Evolutionary conservation across 495 filamentous ascomycete species (phyloP), one percentile per base, ranked within the genome.

Genomic region (Neurospora tetrasperma): DNA sequence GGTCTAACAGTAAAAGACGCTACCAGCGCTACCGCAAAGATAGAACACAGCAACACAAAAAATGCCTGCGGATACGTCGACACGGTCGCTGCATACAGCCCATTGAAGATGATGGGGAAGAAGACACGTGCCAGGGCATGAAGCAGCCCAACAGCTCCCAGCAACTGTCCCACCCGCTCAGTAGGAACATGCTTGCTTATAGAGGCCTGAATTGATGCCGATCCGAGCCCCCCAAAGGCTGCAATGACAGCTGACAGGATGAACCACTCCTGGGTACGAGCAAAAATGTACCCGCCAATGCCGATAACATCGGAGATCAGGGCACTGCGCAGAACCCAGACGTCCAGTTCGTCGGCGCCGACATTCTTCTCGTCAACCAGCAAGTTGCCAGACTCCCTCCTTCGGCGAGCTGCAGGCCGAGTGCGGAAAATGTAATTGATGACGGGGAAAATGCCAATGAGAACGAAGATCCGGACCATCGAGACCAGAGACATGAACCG

Each of bases 171-270:
- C 2, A 93, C 90, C 40, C 87, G 86, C 75, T 95, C 91, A 10
- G 88, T 86, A 5, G 94, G 93, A 0, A 98, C 90, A 79, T 98
- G 96, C 78, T 98, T 98, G 70, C 93, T 98, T 20, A 98, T 81
- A 0, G 92, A 86, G 0, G 90, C 89, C 76, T 96, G 92, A 69
- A 97, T 81, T 0, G 91, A 95, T 4, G 96, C 94, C 6, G 89
- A 90, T 0, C 89, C 95, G 70, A 98, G 89, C 4, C 95, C 94
- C 12, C 95, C 96, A 44, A 97, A 81, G 0, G 93, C 85, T 3
- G 93, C 90, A 27, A 92, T 76, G 27, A 90, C 83, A 69, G 93
- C 96, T 14, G 89, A 91, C 5, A 89, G 46, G 10, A 92, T 87
- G 73, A 89, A 90, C 3, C 91, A 69, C 0, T 79, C 75, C 5